Evolutionary conservation across 192 early-diverging fungal species (phyloP), one percentile per base, ranked within the genome.

Genomic region (Coemansia sp.): DNA sequence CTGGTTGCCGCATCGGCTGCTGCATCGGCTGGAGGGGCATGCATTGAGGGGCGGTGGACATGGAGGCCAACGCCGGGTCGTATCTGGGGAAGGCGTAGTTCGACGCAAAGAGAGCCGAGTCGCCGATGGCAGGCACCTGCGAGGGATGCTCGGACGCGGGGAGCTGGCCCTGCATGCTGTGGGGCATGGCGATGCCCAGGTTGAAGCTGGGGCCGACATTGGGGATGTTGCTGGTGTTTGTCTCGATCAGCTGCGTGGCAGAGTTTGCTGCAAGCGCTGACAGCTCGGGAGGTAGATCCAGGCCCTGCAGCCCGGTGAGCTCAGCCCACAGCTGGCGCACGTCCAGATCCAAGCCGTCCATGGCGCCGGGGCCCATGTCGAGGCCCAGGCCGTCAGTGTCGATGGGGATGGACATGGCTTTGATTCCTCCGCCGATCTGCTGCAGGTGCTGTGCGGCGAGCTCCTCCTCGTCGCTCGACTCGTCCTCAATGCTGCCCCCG

Each of bases 1-100:
- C 17, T 23, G 23, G n/a, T 9, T 17, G 33, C 33, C 3, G 25
- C 35, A 2, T 10, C 50, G 33, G n/a, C 25, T 27, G 49, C 13
- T 10, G 15, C 8, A 25, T 0, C 5, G 35, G 22, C 25, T n/a
- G 14, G 26, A 17, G 44, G 6, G 20, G 40, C 18, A 25, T 47
- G 15, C 28, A n/a, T n/a, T n/a, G n/a, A n/a, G n/a, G n/a, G n/a
- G n/a, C n/a, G n/a, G n/a, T n/a, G n/a, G n/a, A n/a, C n/a, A n/a
- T n/a, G n/a, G n/a, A n/a, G n/a, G n/a, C n/a, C n/a, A n/a, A n/a
- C n/a, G n/a, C 29, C 28, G 44, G 26, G 1, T 50, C 57, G 9
- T 22, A 46, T 4, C 44, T 25, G 7, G 70, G 70, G 29, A 73
- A 73, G 17, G 70, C 70, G 36, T 73, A 73, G 46, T 73, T 73